Evolutionary conservation across 2,329 filamentous ascomycete genomes (phyloP).

Genomic region (Curvularia sp.): DNA sequence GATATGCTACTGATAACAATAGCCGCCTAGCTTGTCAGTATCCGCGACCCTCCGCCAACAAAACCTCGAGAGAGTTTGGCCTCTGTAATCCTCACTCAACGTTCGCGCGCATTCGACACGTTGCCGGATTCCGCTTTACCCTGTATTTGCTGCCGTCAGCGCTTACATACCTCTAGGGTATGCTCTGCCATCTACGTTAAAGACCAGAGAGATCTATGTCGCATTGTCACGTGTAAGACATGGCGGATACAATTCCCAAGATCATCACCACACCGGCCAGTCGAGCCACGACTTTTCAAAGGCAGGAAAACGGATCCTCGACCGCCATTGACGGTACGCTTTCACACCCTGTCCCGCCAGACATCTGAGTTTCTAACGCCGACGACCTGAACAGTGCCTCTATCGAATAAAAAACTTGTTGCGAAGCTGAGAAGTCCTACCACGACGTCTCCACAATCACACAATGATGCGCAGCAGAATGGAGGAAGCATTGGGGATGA

Average conservation of each 20-base stretch:
- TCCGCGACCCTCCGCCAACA: conserved; percentile 27
- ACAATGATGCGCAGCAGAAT: conserved; percentile 32
- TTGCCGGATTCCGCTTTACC: not conserved
- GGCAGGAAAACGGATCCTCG: conserved; percentile 35
- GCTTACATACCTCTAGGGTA: not conserved
- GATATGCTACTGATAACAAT: conserved; percentile 17
- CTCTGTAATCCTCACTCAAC: not conserved
- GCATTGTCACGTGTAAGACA: conserved; percentile 27
- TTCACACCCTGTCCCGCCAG: not conserved
- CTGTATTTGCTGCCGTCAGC: not conserved
- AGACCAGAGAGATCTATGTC: conserved; percentile 24
- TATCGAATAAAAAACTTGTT: conserved; percentile 38
- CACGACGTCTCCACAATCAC: conserved; percentile 24
- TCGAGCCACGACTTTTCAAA: conserved; percentile 40
- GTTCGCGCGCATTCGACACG: not conserved
- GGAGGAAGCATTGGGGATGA: conserved; percentile 27
- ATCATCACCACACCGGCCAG: conserved; percentile 53
- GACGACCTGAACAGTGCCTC: conserved; percentile 29
- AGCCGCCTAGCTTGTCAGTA: conserved; percentile 17
- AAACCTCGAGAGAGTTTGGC: not conserved
- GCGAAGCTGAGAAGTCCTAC: conserved; percentile 39
- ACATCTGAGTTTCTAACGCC: conserved; percentile 19
- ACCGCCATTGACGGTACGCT: conserved; percentile 39
- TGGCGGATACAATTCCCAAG: conserved; percentile 52
- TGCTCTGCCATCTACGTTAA: not conserved